These are phyloP conservation scores for Silene noctiflora DNA, from an alignment of 179 eudicot species.

Conservation along the genomic window DNA sequence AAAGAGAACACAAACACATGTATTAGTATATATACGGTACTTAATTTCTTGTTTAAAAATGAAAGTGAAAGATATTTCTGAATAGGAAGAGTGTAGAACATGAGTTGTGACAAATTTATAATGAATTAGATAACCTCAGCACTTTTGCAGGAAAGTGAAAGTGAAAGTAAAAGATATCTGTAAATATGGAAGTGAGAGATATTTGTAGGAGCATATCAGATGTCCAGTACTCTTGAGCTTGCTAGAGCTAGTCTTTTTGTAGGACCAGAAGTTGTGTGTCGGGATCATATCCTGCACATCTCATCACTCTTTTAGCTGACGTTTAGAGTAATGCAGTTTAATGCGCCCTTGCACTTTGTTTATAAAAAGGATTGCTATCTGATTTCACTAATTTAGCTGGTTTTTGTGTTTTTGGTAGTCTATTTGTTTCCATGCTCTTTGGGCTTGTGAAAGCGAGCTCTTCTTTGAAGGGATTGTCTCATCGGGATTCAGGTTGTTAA, in stretches of 20 bases:
- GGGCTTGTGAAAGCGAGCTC: neutral
- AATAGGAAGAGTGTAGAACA: too few relatives aligned
- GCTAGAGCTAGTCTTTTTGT: neutral
- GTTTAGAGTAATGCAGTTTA: neutral
- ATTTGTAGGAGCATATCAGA: too few relatives aligned
- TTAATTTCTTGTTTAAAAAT: too few relatives aligned
- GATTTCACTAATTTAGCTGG: neutral
- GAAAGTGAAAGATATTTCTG: too few relatives aligned
- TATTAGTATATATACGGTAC: too few relatives aligned
- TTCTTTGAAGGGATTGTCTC: neutral
- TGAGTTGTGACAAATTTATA: too few relatives aligned
- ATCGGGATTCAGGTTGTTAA: neutral
- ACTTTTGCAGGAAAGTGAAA: too few relatives aligned
- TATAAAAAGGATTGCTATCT: neutral
- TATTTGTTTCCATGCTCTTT: slow-evolving; percentile 6
- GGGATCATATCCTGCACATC: neutral
- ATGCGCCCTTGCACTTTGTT: neutral
- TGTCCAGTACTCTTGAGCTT: neutral
- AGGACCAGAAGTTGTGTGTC: neutral
- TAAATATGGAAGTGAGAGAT: too few relatives aligned
- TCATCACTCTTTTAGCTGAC: neutral
- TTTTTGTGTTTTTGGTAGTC: neutral
- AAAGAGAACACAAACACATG: too few relatives aligned
- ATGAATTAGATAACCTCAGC: neutral
- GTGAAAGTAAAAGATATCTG: too few relatives aligned